Conservation (phyloP, 2,329 filamentous ascomycete genomes). For the Madurella mycetomatis region DNA sequence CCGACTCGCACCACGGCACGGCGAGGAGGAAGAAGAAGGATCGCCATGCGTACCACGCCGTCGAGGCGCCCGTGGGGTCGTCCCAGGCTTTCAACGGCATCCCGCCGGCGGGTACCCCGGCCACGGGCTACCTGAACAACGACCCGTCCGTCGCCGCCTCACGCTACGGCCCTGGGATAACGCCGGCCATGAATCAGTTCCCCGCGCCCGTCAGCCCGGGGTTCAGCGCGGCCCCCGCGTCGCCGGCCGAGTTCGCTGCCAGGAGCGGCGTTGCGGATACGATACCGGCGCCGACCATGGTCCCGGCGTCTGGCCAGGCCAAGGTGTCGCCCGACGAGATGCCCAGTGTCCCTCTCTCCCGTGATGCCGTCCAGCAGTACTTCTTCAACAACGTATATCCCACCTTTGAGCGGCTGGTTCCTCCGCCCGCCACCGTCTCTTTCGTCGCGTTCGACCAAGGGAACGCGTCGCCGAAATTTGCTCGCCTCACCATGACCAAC, state of each 20-base stretch:
- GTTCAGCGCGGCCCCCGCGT: slow-evolving; percentile 44
- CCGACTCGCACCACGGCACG: slow-evolving; percentile 38
- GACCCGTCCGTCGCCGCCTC: slow-evolving; percentile 41
- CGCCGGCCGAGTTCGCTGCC: slow-evolving; percentile 44
- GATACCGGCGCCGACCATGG: slow-evolving; percentile 41
- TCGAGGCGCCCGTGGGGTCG: slow-evolving; percentile 66
- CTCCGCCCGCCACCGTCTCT: slow-evolving; percentile 80
- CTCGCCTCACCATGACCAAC: slow-evolving; percentile 86
- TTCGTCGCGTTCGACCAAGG: slow-evolving; percentile 96
- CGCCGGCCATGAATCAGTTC: slow-evolving; percentile 54
- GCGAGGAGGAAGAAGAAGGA: slow-evolving; percentile 84
- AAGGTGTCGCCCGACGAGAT: slow-evolving; percentile 88
- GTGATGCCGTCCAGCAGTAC: slow-evolving; percentile 76
- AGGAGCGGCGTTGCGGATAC: slow-evolving; percentile 35
- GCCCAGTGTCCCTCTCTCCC: slow-evolving; percentile 80
- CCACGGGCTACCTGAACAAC: slow-evolving; percentile 56
- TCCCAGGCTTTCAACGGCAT: slow-evolving; percentile 68
- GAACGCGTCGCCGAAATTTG: slow-evolving; percentile 92
- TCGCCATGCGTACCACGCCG: slow-evolving; percentile 83
- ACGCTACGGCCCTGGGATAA: slow-evolving; percentile 44
- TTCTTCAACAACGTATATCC: slow-evolving; percentile 87
- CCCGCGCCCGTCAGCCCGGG: slow-evolving; percentile 52
- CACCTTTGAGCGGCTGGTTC: slow-evolving; percentile 90
- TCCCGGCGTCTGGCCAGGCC: slow-evolving; percentile 61
- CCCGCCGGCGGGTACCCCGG: slow-evolving; percentile 52